These are phyloP conservation scores for Sporothrix euskadiensis DNA, from an alignment of 2,329 filamentous ascomycete genomes.

Conservation along the genomic window DNA sequence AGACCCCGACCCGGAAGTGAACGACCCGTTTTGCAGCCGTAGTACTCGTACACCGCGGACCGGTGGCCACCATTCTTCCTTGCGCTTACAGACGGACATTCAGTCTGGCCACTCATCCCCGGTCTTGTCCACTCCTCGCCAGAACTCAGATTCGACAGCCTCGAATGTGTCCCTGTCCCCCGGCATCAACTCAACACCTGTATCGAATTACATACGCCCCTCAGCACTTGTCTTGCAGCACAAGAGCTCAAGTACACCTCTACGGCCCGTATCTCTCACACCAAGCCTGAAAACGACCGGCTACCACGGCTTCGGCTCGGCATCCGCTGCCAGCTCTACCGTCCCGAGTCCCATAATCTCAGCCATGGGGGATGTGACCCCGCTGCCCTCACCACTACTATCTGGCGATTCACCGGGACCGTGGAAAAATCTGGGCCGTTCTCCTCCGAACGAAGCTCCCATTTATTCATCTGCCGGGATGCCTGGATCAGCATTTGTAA, in stretches of 20 bases:
- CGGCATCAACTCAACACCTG: background rate
- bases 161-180: conserved; percentile 27
- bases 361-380: conserved; percentile 76
- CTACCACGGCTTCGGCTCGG: conserved; percentile 50
- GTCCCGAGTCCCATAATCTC: conserved; percentile 73
- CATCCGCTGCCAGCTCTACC: conserved; percentile 63
- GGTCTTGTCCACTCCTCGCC: conserved; percentile 29
- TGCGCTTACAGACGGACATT: conserved; percentile 31
- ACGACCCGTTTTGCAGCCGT: background rate
- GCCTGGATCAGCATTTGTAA: conserved; percentile 51
- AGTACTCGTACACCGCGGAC: background rate
- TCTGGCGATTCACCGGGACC: conserved; percentile 65
- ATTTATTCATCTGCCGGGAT: conserved; percentile 42
- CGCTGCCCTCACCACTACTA: conserved; percentile 73
- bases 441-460: conserved; percentile 48
- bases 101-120: conserved; percentile 28
- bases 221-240: conserved; percentile 40
- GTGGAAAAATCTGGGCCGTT: conserved; percentile 58
- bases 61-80: background rate
- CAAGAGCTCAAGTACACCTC: conserved; percentile 47
- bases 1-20: background rate
- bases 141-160: conserved; percentile 1
- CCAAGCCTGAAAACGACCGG: conserved; percentile 60
- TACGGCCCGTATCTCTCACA: conserved; percentile 58
- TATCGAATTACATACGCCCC: conserved; percentile 35